phyloP scores from a whole-genome alignment of 129 eudicot species.

The Centaurea solstitialis region DNA sequence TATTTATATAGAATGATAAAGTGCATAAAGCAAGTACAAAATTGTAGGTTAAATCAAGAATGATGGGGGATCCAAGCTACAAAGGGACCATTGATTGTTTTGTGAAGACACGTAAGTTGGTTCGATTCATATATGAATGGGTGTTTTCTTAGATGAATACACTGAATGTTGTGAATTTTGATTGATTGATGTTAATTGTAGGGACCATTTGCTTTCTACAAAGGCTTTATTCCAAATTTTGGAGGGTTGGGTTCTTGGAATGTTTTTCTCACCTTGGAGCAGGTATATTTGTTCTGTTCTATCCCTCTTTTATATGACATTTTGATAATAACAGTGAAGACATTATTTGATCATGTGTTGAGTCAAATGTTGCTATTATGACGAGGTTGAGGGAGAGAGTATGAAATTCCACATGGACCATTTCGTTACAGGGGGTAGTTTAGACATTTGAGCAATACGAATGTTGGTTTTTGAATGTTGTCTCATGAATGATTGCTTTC shows the following conservation, averaged over 20 bases:
- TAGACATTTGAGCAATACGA: neutral
- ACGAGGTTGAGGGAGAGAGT: too few species aligned
- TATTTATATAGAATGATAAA: neutral
- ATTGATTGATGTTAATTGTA: slow-evolving; percentile 24
- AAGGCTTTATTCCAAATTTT: slow-evolving; percentile 94
- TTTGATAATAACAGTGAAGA: too few species aligned
- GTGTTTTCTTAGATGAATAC: neutral
- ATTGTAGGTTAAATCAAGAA: slow-evolving; percentile 91
- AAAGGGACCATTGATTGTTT: slow-evolving; percentile 92
- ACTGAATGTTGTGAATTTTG: neutral
- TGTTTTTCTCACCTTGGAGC: slow-evolving; percentile 92
- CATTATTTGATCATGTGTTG: slow-evolving; percentile 1
- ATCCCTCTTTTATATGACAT: neutral
- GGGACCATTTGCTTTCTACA: slow-evolving; percentile 96
- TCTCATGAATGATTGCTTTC: slow-evolving; percentile 6
- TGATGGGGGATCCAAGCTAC: slow-evolving; percentile 97
- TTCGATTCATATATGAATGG: neutral
- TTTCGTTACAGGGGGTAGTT: slow-evolving; percentile 8
- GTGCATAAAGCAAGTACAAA: neutral
- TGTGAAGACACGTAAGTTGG: slow-evolving; percentile 76
- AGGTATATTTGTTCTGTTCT: slow-evolving; percentile 47
- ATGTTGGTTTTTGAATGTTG: neutral
- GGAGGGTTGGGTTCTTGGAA: slow-evolving; percentile 97
- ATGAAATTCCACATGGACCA: neutral
- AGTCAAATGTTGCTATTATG: neutral